Conservation (phyloP, 208 protist species). For the Wallacemonas sp. region DNA sequence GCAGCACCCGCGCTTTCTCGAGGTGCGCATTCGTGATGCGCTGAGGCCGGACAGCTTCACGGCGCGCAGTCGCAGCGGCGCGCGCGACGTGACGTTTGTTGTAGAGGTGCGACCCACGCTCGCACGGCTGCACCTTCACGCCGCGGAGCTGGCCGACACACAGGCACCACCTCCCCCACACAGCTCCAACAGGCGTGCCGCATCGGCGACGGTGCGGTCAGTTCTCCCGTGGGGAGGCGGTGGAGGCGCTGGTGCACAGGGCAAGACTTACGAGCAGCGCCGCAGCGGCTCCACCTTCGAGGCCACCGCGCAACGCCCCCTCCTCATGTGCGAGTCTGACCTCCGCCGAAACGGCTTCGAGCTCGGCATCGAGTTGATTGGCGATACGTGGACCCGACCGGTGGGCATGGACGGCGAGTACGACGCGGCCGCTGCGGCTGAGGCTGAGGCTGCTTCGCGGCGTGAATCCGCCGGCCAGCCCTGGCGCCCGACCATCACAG, state of each 20-base stretch:
- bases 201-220: neutral
- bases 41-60: constrained; percentile 70
- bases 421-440: constrained; percentile 4
- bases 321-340: constrained; percentile 73
- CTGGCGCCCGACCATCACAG: constrained; percentile 10
- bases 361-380: constrained; percentile 84
- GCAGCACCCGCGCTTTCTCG: constrained; percentile 65
- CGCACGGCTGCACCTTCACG: constrained; percentile 74
- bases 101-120: constrained; percentile 77
- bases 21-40: constrained; percentile 56
- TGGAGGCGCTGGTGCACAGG: neutral
- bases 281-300: constrained; percentile 16
- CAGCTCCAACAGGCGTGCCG: neutral
- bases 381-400: constrained; percentile 62
- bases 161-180: neutral
- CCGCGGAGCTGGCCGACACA: constrained; percentile 14
- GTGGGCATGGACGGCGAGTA: constrained; percentile 29
- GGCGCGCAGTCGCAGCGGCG: neutral
- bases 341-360: constrained; percentile 67
- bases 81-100: constrained; percentile 50
- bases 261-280: constrained; percentile 5
- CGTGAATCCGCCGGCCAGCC: neutral
- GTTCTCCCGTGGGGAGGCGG: constrained; percentile 1
- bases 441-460: constrained; percentile 10
- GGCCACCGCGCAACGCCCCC: constrained; percentile 35